Conservation (phyloP, 352 stramenopile genomes). For the Hyaloperonospora arabidopsidis region DNA sequence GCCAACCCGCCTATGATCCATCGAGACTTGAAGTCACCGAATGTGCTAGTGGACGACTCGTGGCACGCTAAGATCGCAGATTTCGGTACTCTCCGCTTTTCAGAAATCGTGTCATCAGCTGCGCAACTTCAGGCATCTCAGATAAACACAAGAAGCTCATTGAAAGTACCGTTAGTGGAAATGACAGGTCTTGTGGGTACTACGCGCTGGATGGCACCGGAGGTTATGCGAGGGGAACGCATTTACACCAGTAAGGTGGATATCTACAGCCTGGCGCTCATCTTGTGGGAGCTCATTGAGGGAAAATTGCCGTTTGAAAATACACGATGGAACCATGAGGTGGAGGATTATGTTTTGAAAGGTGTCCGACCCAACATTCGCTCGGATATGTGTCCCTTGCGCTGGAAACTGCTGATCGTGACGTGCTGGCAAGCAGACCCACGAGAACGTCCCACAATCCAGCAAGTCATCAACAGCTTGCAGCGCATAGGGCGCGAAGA, state of each 20-base stretch:
- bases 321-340: conserved; percentile 81
- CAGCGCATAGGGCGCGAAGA: conserved; percentile 76
- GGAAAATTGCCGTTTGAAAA: conserved; percentile 74
- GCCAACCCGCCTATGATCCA: conserved; percentile 87
- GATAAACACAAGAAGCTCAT: conserved; percentile 14
- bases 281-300: conserved; percentile 85
- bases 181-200: conserved; percentile 86
- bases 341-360: conserved; percentile 73
- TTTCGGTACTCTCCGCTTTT: conserved; percentile 81
- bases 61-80: conserved; percentile 89
- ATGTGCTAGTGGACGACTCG: conserved; percentile 84
- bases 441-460: conserved; percentile 71
- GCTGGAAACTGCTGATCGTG: conserved; percentile 71
- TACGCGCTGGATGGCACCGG: conserved; percentile 84
- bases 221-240: conserved; percentile 82
- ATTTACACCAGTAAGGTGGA: conserved; percentile 86
- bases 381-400: conserved; percentile 58
- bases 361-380: conserved; percentile 59
- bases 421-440: conserved; percentile 84
- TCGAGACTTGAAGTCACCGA: conserved; percentile 86
- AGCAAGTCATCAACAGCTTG: conserved; percentile 77
- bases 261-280: conserved; percentile 84
- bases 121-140: conserved; percentile 40
- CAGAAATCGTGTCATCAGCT: conserved; percentile 75
- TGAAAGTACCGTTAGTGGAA: conserved; percentile 39